Evolutionary conservation across 495 filamentous ascomycete genomes (phyloP).

Genomic region (Aspergillus leporis): DNA sequence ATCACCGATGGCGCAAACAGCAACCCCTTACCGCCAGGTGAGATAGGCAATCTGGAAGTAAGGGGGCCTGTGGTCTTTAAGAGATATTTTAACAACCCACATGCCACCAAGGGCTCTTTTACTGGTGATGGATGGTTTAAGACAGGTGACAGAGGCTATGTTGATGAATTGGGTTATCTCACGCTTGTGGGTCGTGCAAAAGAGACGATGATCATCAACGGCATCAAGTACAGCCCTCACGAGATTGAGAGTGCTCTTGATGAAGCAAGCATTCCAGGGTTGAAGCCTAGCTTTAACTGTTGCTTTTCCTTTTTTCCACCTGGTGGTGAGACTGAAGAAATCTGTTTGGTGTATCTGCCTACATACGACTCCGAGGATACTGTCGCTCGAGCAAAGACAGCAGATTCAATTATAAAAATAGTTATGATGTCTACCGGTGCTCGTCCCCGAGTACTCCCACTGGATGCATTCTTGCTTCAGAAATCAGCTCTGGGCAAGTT

Average conservation of each 20-base stretch:
- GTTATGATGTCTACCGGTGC: conserved; percentile 16
- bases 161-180: conserved; percentile 58
- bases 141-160: conserved; percentile 71
- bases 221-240: conserved; percentile 45
- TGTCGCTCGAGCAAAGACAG: conserved; percentile 8
- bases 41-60: conserved; percentile 29
- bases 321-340: conserved; percentile 33
- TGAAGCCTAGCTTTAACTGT: conserved; percentile 26
- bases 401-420: conserved; percentile 10
- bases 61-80: conserved; percentile 67
- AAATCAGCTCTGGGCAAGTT: conserved; percentile 46
- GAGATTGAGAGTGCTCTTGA: conserved; percentile 48
- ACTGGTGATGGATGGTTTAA: conserved; percentile 78
- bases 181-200: conserved; percentile 54
- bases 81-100: conserved; percentile 71
- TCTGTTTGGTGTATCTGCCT: conserved; percentile 36
- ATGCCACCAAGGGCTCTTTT: conserved; percentile 63
- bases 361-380: conserved; percentile 17
- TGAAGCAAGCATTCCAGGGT: conserved; percentile 30
- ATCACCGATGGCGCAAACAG: conserved; percentile 19
- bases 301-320: conserved; percentile 31
- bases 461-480: conserved; percentile 12
- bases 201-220: conserved; percentile 57
- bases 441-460: conserved; percentile 19
- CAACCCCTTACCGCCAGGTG: not conserved